A percentile compares a stretch with the other conserved stretches of the same genome.
phyloP scores from a whole-genome alignment of 2,329 filamentous ascomycete species.

The Sclerotinia minor region DNA sequence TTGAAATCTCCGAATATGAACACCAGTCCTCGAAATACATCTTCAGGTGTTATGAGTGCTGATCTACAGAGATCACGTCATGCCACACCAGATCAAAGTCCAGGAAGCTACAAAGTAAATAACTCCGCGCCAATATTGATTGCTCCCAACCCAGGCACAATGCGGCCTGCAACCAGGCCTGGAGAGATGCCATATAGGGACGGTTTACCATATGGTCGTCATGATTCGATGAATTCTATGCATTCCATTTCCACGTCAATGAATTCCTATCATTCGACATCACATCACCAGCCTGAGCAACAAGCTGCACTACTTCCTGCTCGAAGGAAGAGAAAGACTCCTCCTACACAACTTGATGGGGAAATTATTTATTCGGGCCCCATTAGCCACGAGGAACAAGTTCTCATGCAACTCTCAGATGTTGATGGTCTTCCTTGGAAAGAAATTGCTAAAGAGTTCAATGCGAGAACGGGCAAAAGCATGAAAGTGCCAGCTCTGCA shows the following conservation, averaged over 20 bases:
- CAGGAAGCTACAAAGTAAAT: slow-evolving; percentile 25
- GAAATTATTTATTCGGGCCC: slow-evolving; percentile 27
- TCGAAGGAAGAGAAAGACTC: slow-evolving; percentile 36
- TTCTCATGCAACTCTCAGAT: slow-evolving; percentile 42
- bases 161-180: slow-evolving; percentile 29
- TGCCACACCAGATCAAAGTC: slow-evolving; percentile 24
- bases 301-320: slow-evolving; percentile 4
- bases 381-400: slow-evolving; percentile 39
- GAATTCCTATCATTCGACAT: slow-evolving; percentile 27
- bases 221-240: slow-evolving; percentile 34
- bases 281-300: slow-evolving; percentile 25
- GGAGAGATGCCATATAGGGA: slow-evolving; percentile 25
- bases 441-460: slow-evolving; percentile 39
- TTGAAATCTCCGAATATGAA: slow-evolving; percentile 31
- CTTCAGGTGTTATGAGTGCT: slow-evolving; percentile 29
- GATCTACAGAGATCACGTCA: slow-evolving; percentile 28
- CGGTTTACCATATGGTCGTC: slow-evolving; percentile 26
- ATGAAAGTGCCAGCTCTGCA: slow-evolving; percentile 43
- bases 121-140: slow-evolving; percentile 33
- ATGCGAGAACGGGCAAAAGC: slow-evolving; percentile 37
- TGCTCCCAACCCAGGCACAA: slow-evolving; percentile 33
- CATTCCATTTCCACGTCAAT: slow-evolving; percentile 34
- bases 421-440: slow-evolving; percentile 42
- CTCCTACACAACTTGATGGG: slow-evolving; percentile 26
- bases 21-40: slow-evolving; percentile 28